Evolutionary conservation across 2,329 filamentous ascomycete species (phyloP), one percentile per base, ranked within the genome.

Genomic region (Colletotrichum scovillei): DNA sequence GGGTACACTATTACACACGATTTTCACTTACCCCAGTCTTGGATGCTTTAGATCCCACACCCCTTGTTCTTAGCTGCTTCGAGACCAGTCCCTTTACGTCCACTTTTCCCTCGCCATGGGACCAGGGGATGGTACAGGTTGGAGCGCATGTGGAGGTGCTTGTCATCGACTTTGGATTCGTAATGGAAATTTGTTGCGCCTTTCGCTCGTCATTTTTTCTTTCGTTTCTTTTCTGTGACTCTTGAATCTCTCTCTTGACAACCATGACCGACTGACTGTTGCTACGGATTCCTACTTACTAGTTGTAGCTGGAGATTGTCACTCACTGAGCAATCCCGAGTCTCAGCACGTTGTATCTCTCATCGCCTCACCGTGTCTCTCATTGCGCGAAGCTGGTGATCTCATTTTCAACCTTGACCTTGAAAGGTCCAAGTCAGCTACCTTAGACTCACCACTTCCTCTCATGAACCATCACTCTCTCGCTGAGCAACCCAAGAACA

Each of bases 131-230:
- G 11, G 32, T 35, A 64, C 70, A 62, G 53, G 67, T 65, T 57
- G 67, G 60, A 55, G 70, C 65, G 59, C 22, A 30, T 60, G 70
- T 73, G 70, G 70, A 73, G 60, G 55, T 73, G 70, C 59, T 64
- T 53, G 70, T 70, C 70, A 73, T 73, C 46, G 70, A 73, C 70
- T 65, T 30, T 42, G 55, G 56, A 64, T 65, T 30, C 28, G 60
- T 62, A 64, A 70, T 69, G 66, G 26, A 69, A 60, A 49, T 73
- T 24, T 35, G 42, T 42, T 59, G 24, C 56, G 24, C 26, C 24
- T 52, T 14, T 49, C 14, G 38, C 30, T 46, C 3, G 32, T 24
- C 3, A 2, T 57, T 26, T 19, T 19, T 19, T 62, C 19, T 26
- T 30, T 14, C 11, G 12, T 30, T 60, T 8, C 52, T 26, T 4